A percentile compares a stretch with the other conserved stretches of the same genome.
Evolutionary conservation across 2,329 filamentous ascomycete genomes (phyloP).

Genomic region (Ascochyta koolunga): DNA sequence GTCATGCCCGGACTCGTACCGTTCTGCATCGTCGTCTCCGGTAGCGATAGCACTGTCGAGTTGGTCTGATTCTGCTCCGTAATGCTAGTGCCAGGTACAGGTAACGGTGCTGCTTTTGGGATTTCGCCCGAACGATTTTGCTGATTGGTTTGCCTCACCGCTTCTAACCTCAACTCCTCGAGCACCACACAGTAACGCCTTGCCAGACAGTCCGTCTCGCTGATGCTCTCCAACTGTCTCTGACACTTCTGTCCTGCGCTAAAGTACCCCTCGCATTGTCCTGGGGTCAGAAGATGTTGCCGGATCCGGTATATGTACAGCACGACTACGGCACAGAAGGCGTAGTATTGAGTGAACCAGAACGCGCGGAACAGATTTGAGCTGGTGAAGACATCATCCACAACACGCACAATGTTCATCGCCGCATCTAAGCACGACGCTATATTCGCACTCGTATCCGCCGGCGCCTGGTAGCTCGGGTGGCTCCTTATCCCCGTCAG

Average conservation of each 20-base stretch:
- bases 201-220: constrained; percentile 41
- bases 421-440: constrained; percentile 57
- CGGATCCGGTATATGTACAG: constrained; percentile 63
- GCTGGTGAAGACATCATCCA: constrained; percentile 51
- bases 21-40: constrained; percentile 17
- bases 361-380: constrained; percentile 55
- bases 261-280: constrained; percentile 57
- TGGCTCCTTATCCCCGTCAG: constrained; percentile 40
- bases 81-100: background rate
- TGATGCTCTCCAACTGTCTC: constrained; percentile 40
- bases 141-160: constrained; percentile 35
- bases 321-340: constrained; percentile 61
- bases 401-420: constrained; percentile 53
- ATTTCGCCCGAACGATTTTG: constrained; percentile 1
- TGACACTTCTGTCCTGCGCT: constrained; percentile 52
- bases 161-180: constrained; percentile 57
- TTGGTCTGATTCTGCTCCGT: constrained; percentile 1
- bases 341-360: constrained; percentile 61
- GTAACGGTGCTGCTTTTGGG: background rate
- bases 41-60: constrained; percentile 1
- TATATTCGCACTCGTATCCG: constrained; percentile 44
- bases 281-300: constrained; percentile 52
- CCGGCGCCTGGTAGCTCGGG: constrained; percentile 17
- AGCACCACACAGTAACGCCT: constrained; percentile 60
- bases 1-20: constrained; percentile 21